phyloP scores from a whole-genome alignment of 306 rosid genomes.

The Sindora glabra region DNA sequence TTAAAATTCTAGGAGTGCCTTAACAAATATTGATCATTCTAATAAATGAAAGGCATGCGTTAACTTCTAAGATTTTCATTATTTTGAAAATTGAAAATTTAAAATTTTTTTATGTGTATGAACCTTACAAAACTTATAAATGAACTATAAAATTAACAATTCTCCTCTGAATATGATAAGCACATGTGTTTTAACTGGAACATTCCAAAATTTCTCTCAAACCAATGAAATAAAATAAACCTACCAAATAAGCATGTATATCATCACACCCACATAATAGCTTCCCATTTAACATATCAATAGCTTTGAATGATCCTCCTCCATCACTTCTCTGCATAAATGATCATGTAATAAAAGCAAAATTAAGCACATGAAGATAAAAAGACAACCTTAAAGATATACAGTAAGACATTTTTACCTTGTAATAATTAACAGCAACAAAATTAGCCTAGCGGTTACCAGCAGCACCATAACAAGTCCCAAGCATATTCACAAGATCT shows the following conservation, averaged over 20 bases:
- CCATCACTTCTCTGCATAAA: slow-evolving; percentile 31
- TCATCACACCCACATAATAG: slow-evolving; percentile 27
- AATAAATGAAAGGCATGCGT: too few species aligned
- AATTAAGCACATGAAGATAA: neutral
- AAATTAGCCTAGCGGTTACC: slow-evolving; percentile 39
- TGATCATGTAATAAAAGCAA: neutral
- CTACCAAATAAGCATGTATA: slow-evolving; percentile 23
- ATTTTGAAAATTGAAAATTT: too few species aligned
- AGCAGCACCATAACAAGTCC: slow-evolving; percentile 15
- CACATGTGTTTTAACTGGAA: too few species aligned
- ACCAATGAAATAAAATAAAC: neutral
- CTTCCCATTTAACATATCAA: slow-evolving; percentile 31
- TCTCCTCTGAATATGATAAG: too few species aligned
- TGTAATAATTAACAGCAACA: slow-evolving; percentile 37
- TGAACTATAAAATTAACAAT: too few species aligned
- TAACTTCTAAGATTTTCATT: too few species aligned
- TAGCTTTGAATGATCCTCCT: slow-evolving; percentile 40
- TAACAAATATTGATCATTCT: too few species aligned
- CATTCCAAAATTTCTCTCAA: too few species aligned
- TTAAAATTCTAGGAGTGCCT: too few species aligned
- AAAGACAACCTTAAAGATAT: neutral
- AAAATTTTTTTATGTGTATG: too few species aligned
- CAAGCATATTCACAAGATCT: slow-evolving; percentile 21
- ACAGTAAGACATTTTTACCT: slow-evolving; percentile 11
- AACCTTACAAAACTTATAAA: too few species aligned